Evolutionary conservation across 2,329 filamentous ascomycete genomes (phyloP).

Genomic region (Monilinia fructigena): DNA sequence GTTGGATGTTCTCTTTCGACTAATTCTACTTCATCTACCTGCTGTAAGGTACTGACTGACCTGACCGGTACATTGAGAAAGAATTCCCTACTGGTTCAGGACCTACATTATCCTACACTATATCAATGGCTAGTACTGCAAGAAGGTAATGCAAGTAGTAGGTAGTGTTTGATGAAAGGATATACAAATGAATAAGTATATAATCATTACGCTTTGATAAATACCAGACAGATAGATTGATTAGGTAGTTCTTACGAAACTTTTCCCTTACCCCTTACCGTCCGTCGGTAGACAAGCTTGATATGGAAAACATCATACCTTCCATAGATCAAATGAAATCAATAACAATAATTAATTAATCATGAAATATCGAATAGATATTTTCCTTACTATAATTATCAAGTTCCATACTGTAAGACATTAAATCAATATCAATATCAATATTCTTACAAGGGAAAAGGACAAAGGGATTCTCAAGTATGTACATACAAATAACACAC

Average conservation of each 20-base stretch:
- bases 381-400: neutral
- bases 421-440: neutral
- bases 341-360: no score
- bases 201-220: conserved; percentile 2
- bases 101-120: neutral
- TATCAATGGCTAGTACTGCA: neutral
- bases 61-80: no score
- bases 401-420: neutral
- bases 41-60: conserved; percentile 3
- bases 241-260: neutral
- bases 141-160: neutral
- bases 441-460: neutral
- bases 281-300: neutral
- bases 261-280: neutral
- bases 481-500: neutral
- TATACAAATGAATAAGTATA: no score
- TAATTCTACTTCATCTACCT: neutral
- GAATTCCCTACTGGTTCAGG: neutral
- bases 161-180: neutral
- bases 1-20: neutral
- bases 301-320: conserved; percentile 5
- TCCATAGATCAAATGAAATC: neutral
- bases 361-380: neutral
- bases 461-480: neutral
- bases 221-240: neutral